phyloP scores from a whole-genome alignment of 2,329 filamentous ascomycete genomes.

The Exophiala alcalophila region DNA sequence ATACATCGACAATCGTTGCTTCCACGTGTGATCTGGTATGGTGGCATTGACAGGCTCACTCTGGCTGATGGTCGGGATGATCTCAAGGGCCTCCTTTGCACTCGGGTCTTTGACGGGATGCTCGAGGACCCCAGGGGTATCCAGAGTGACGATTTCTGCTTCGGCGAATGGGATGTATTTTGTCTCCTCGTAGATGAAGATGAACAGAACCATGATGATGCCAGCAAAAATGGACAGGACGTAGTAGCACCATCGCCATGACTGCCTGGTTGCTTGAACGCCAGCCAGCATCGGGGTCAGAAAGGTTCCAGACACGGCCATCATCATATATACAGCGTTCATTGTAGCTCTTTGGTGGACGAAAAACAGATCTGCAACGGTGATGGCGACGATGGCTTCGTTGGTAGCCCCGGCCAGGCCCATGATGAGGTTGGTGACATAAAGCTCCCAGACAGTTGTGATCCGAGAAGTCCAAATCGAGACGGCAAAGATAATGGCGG shows the following conservation, averaged over 20 bases:
- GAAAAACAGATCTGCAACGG: slow-evolving; percentile 45
- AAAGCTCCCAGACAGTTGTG: slow-evolving; percentile 39
- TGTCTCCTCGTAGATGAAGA: slow-evolving; percentile 40
- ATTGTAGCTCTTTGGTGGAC: slow-evolving; percentile 49
- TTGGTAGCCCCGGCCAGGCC: slow-evolving; percentile 42
- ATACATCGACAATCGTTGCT: too few species aligned
- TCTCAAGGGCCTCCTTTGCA: too few species aligned
- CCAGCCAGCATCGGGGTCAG: slow-evolving; percentile 37
- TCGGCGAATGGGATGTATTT: slow-evolving; percentile 35
- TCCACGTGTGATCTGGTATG: too few species aligned
- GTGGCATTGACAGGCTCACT: too few species aligned
- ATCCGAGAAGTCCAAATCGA: slow-evolving; percentile 45
- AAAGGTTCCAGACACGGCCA: slow-evolving; percentile 40
- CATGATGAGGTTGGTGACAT: slow-evolving; percentile 40
- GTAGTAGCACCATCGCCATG: slow-evolving; percentile 40
- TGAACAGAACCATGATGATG: slow-evolving; percentile 34
- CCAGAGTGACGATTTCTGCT: too few species aligned
- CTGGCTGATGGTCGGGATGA: too few species aligned
- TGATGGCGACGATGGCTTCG: slow-evolving; percentile 44
- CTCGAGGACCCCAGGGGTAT: too few species aligned
- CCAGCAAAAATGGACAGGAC: slow-evolving; percentile 37
- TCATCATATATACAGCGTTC: slow-evolving; percentile 49
- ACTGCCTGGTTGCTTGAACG: slow-evolving; percentile 33
- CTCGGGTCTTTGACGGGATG: too few species aligned
- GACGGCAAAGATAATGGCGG: slow-evolving; percentile 37